Evolutionary conservation across 2,329 filamentous ascomycete genomes (phyloP), one percentile per base, ranked within the genome.

Genomic region (Karstenula rhodostoma): DNA sequence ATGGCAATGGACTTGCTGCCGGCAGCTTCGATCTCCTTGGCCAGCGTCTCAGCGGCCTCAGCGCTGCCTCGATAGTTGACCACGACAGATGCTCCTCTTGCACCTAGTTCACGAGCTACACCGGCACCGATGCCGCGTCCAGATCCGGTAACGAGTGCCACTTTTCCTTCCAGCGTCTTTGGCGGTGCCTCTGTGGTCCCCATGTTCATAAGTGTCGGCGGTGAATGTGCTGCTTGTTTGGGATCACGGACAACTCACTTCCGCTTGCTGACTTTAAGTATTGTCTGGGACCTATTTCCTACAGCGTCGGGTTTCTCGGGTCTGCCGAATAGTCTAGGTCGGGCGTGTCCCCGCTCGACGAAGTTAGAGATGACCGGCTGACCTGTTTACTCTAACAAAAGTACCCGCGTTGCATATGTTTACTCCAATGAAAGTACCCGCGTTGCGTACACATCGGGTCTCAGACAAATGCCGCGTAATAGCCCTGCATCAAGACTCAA

Each of bases 111-210:
- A 43, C 78, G 64, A 17, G 80, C 82, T 42, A 83, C 80, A 25
- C 71, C 77, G n/a, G 73, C 73, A 25, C 82, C 82, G 7, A 84
- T 81, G 15, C 81, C 81, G 40, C 80, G 72, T 7, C 78, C 78
- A n/a, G 74, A 77, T 4, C 82, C 81, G 1, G 80, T 83, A 0
- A 83, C 77, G 37, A 83, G 79, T 32, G 80, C 80, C 5, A 73
- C 68, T 55, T 70, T 73, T 12, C 63, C 67, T 29, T 72, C 64
- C 37, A 78, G 72, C 23, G 52, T 49, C 47, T 49, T 49, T 49
- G 47, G 27, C 9, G 47, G 47, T 32, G 27, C 32, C 17, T 15
- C 27, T 27, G 25, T 33, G 47, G 27, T 35, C n/a, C 40, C 40
- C 40, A 43, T 43, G 15, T 7, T 49, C 13, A 12, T 33, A 33